These are phyloP conservation scores for Acorus gramineus DNA, from an alignment of 106 monocot genomes.

Conservation along the genomic window DNA sequence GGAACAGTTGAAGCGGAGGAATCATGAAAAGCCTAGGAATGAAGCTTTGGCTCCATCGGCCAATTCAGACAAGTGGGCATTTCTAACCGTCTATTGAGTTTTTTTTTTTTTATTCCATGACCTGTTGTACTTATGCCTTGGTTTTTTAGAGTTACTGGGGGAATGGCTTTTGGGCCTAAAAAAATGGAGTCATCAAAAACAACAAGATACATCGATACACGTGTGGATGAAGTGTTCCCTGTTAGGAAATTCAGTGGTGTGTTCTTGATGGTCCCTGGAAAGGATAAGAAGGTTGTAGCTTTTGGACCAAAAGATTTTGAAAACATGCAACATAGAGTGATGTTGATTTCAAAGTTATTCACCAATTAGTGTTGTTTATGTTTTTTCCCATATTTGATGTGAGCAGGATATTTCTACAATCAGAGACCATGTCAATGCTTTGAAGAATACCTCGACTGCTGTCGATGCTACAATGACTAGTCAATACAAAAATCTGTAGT, in stretches of 20 bases:
- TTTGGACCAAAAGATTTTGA: background rate
- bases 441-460: too few relatives aligned
- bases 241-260: slow-evolving; percentile 54
- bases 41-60: slow-evolving; percentile 1
- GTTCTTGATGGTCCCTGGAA: slow-evolving; percentile 29
- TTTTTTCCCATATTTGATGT: too few relatives aligned
- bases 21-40: slow-evolving; percentile 9
- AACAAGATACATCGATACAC: slow-evolving; percentile 42
- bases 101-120: background rate
- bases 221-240: slow-evolving; percentile 49
- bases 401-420: too few relatives aligned
- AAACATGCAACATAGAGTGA: too few relatives aligned
- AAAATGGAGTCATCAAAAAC: slow-evolving; percentile 26
- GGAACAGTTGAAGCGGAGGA: slow-evolving; percentile 58
- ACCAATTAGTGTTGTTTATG: too few relatives aligned
- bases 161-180: slow-evolving; percentile 4
- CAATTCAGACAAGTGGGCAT: slow-evolving; percentile 18
- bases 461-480: too few relatives aligned
- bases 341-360: too few relatives aligned
- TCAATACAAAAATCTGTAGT: background rate
- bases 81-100: background rate
- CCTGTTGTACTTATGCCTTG: background rate
- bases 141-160: slow-evolving; percentile 1
- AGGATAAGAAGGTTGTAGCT: slow-evolving; percentile 37
- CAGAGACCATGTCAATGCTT: too few relatives aligned